Evolutionary conservation across 805 yeast genomes (phyloP).

Genomic region (Metschnikowia bowlesiae): DNA sequence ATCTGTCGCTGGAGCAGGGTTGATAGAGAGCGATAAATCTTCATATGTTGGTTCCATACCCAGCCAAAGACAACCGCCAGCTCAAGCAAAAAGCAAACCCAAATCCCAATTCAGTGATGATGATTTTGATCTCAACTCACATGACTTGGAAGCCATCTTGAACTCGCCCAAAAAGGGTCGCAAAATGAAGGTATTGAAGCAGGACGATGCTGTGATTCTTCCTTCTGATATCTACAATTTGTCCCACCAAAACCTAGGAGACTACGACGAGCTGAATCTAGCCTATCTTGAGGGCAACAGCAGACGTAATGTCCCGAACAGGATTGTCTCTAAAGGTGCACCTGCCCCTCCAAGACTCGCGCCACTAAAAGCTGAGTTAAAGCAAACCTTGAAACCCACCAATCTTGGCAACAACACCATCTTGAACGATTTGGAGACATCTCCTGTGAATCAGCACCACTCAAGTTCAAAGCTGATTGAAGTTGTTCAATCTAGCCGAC

Average conservation of each 20-base stretch:
- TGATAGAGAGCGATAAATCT: not conserved
- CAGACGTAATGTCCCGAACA: not conserved
- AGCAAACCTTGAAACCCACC: not conserved
- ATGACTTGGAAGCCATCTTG: conserved; percentile 16
- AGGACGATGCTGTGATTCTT: conserved; percentile 5
- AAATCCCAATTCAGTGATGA: conserved; percentile 15
- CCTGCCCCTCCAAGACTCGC: not conserved
- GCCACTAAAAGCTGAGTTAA: not conserved
- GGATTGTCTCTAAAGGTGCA: not conserved
- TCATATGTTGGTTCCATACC: not conserved
- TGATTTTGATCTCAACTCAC: conserved; percentile 17
- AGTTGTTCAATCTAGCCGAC: not conserved
- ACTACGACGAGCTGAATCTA: conserved; percentile 31
- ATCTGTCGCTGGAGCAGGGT: not conserved
- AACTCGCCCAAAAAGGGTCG: conserved; percentile 22
- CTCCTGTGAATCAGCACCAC: not conserved
- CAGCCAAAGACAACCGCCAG: not conserved
- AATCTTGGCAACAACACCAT: not conserved
- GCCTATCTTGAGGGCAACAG: conserved; percentile 21
- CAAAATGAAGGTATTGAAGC: conserved; percentile 16
- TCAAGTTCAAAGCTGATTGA: not conserved
- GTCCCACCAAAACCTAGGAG: conserved; percentile 32
- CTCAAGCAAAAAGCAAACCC: not conserved
- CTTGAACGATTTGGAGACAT: not conserved
- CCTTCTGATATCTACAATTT: conserved; percentile 21